Evolutionary conservation across 225 moss, liverwort and hornwort species (phyloP), one percentile per base, ranked within the genome.

Genomic region (Marchantia polymorpha): DNA sequence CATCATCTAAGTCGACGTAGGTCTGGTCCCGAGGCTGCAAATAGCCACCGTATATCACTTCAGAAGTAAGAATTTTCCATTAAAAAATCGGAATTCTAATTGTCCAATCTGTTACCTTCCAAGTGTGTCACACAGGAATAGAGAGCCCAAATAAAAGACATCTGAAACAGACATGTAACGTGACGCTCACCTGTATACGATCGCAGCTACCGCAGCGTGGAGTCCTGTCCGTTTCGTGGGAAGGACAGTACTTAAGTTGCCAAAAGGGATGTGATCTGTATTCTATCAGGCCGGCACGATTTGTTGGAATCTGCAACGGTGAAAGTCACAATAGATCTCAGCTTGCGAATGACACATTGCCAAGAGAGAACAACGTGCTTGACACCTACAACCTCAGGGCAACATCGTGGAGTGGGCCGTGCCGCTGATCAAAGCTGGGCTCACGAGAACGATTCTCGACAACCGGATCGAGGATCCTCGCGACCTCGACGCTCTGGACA

Each of bases 231-330:
- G 69, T 78, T 80, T 97, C 94, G 83, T 97, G 97, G n/a, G 86
- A 60, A 50, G 97, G 97, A 76, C 97, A 97, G 84, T 97, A 94
- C 76, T 85, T 92, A 75, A 94, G 97, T 46, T 91, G 87, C 97
- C 97, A 97, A 77, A 93, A 97, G 74, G 97, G 94, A 77, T 97
- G 97, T n/a, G 97, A 92, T 31, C 94, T 92, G 79, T 91, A 97
- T 78, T 97, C 97, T 75, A 97, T 94, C 76, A 94, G 86, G 72
- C 93, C 92, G 77, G 82, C 83, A 60, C 85, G 84, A 78, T 94
- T 97, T 65, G 90, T 82, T 56, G 94, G 93, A 79, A 97, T 97
- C 97, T 97, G 89, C 85, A 80, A 56, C 10, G 6, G 7, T 76
- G 11, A 10, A 29, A 61, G 27, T 49, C 47, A 51, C 30, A 69